Conservation (phyloP, 768 basidiomycete genomes). For the Russula foetens region DNA sequence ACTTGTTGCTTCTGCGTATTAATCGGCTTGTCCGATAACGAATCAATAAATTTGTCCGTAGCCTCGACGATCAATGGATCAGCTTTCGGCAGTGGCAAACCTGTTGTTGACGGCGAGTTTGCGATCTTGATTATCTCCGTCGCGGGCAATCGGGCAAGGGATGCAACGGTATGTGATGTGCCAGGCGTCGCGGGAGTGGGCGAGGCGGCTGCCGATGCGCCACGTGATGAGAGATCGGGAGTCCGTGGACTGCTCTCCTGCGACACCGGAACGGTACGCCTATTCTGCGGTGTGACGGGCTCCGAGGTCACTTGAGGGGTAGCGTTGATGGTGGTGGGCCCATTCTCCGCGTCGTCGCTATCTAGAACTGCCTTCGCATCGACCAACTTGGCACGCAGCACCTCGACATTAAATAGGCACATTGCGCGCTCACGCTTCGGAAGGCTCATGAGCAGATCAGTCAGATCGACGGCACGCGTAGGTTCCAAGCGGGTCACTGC, state of each 20-base stretch:
- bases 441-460: constrained; percentile 75
- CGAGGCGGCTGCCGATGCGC: constrained; percentile 63
- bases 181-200: constrained; percentile 59
- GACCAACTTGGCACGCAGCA: constrained; percentile 65
- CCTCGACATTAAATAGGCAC: constrained; percentile 84
- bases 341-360: constrained; percentile 51
- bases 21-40: constrained; percentile 56
- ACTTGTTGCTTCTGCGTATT: constrained; percentile 79
- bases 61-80: constrained; percentile 33
- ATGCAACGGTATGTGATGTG: constrained; percentile 53
- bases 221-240: constrained; percentile 68
- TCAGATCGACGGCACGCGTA: constrained; percentile 51
- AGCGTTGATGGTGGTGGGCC: constrained; percentile 28
- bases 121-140: constrained; percentile 65
- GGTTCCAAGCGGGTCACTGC: constrained; percentile 62
- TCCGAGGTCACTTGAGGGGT: constrained; percentile 10
- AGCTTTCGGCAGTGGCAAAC: constrained; percentile 24
- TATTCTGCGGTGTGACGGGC: constrained; percentile 57
- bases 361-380: constrained; percentile 82
- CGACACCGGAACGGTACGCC: constrained; percentile 27
- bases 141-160: constrained; percentile 68
- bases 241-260: constrained; percentile 54
- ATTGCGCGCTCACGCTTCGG: constrained; percentile 85
- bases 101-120: constrained; percentile 37
- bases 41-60: constrained; percentile 59